phyloP scores from a whole-genome alignment of 1,284 basidiomycete genomes.

The Moesziomyces sp. region DNA sequence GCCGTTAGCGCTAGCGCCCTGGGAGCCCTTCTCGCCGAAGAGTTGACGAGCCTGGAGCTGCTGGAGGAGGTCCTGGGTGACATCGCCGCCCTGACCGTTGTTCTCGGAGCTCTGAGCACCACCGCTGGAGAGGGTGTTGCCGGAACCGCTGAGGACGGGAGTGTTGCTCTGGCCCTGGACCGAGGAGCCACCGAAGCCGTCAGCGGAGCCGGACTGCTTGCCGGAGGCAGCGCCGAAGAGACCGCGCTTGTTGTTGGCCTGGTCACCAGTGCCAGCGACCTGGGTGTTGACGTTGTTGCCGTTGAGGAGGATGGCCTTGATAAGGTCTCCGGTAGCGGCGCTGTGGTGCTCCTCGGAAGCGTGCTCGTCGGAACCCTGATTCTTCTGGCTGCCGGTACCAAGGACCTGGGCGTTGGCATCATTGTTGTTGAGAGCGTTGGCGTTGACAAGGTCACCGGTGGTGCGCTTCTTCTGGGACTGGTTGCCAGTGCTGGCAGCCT shows the following conservation, averaged over 20 bases:
- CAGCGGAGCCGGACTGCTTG: slow-evolving; percentile 19
- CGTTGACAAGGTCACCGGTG: slow-evolving; percentile 17
- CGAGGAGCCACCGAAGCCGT: slow-evolving; percentile 20
- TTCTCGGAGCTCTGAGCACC: slow-evolving; percentile 21
- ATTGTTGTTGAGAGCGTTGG: slow-evolving; percentile 19
- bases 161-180: slow-evolving; percentile 23
- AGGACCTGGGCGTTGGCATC: slow-evolving; percentile 20
- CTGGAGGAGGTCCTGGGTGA: slow-evolving; percentile 20
- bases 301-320: slow-evolving; percentile 24
- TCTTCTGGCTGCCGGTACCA: slow-evolving; percentile 27
- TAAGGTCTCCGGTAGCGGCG: slow-evolving; percentile 16
- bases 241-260: slow-evolving; percentile 12
- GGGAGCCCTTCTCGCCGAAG: slow-evolving; percentile 3
- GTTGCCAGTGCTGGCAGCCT: no score
- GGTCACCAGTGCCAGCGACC: slow-evolving; percentile 24
- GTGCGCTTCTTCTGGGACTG: neutral
- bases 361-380: slow-evolving; percentile 6
- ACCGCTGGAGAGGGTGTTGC: slow-evolving; percentile 25
- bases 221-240: slow-evolving; percentile 16
- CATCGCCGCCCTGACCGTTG: slow-evolving; percentile 17
- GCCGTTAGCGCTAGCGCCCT: slow-evolving; percentile 15
- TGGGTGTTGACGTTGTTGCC: slow-evolving; percentile 21
- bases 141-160: slow-evolving; percentile 22
- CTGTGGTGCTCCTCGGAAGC: neutral
- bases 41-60: slow-evolving; percentile 11